Conservation (phyloP, 768 basidiomycete genomes). For the Suillus discolor region DNA sequence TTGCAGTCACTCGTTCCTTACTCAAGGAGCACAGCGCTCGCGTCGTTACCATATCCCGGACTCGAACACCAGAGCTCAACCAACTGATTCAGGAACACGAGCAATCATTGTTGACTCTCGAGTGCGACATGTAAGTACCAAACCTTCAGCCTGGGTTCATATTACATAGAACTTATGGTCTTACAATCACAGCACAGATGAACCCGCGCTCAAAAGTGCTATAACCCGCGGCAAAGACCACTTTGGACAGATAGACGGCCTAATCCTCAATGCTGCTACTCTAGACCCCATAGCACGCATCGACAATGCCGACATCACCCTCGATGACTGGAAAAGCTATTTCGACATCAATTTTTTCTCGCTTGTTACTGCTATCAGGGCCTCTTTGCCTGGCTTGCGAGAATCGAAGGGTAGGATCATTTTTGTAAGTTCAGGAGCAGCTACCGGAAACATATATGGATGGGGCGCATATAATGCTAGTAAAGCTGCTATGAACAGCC, state of each 20-base stretch:
- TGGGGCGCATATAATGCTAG: constrained; percentile 85
- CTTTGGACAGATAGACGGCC: constrained; percentile 69
- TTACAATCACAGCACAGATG: constrained; percentile 52
- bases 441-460: constrained; percentile 61
- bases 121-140: constrained; percentile 76
- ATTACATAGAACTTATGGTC: neutral
- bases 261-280: constrained; percentile 85
- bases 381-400: constrained; percentile 69
- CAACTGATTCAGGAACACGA: constrained; percentile 45
- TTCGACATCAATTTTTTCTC: constrained; percentile 93
- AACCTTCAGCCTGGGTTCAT: neutral
- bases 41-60: constrained; percentile 79
- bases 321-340: constrained; percentile 66
- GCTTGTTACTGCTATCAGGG: constrained; percentile 67
- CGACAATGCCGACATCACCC: constrained; percentile 45
- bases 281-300: constrained; percentile 71
- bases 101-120: constrained; percentile 49
- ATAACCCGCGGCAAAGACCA: constrained; percentile 43
- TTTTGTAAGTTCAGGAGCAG: constrained; percentile 86
- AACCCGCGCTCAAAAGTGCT: constrained; percentile 61
- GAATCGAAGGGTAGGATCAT: constrained; percentile 71
- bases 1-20: constrained; percentile 72
- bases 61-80: constrained; percentile 63
- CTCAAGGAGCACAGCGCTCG: constrained; percentile 61
- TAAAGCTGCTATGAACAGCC: constrained; percentile 89